Base-by-base conservation (phyloP, 768 basidiomycete genomes). In the Trametopsis cervina region DNA sequence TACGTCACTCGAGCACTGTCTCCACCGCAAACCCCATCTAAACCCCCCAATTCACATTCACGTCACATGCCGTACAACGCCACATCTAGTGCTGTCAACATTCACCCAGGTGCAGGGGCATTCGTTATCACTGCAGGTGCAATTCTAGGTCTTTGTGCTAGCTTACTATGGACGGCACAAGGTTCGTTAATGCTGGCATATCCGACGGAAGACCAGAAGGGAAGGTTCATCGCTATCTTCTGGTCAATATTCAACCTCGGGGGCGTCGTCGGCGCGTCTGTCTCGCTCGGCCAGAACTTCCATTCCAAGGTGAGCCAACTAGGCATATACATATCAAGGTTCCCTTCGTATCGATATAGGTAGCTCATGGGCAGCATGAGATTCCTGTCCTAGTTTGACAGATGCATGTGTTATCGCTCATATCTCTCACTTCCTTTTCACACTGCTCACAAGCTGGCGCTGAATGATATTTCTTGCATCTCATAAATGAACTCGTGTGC, bases 161-260 rank as follows among this genome's bases (percentile, higher is more conserved):
- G 72, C 12, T 59, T 91, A 35, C 67, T 91, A 5, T 91, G 88
- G 88, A 83, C 87, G 0, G 85, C 87, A 0, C 87, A 90, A 58
- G 89, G 88, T 15, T 81, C 78, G 13, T 67, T 91, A 51, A 89
- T 89, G 80, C 66, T 92, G 63, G 78, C 85, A 2, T 91, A 90
- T 63, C 84, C 87, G 0, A 87, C 85, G 0, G 88, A 90, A 60
- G 57, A 63, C 38, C 77, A 89, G 60, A 90, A 90, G 62, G 88
- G 88, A 9, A 68, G 64, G 25, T 89, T 75, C 64, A 87, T 90
- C 44, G 81, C 75, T 33, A 77, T 87, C 38, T 90, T 90, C 66
- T 90, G 89, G 89, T 67, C 75, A 37, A 84, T 90, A 52, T 90
- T 92, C 69, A 89, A 90, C 56, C 50, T 88, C 21, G 87, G 87